phyloP scores from a whole-genome alignment of 208 protist species.

The Balamuthia mandrillaris region DNA sequence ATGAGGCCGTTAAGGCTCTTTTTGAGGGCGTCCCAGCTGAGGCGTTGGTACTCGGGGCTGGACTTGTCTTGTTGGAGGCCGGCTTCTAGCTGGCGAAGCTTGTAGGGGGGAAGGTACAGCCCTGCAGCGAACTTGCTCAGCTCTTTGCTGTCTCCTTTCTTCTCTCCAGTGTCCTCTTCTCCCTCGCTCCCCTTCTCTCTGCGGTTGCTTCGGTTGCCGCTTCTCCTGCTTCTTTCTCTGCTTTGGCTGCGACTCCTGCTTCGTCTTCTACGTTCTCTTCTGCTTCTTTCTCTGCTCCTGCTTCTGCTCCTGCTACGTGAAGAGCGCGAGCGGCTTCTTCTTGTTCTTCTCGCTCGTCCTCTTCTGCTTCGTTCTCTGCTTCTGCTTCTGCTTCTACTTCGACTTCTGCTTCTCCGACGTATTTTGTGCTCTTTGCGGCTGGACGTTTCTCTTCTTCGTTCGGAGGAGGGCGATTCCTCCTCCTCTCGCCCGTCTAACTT shows the following conservation, averaged over 20 bases:
- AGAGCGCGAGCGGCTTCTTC: not conserved
- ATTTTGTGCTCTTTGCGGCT: not conserved
- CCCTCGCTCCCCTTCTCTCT: not conserved
- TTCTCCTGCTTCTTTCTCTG: constrained; percentile 1
- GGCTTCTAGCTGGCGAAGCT: constrained; percentile 62
- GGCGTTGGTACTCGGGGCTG: constrained; percentile 70
- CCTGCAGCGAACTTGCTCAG: no score
- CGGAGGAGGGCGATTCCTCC: no score
- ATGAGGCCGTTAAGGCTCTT: constrained; percentile 95
- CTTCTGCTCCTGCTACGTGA: no score
- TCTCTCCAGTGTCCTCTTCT: constrained; percentile 3
- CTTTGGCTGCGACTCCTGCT: no score
- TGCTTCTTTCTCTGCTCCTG: no score
- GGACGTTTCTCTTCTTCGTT: no score
- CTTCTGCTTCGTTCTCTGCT: no score
- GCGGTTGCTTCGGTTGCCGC: not conserved
- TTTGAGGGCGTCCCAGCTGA: constrained; percentile 91
- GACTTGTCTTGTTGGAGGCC: constrained; percentile 73
- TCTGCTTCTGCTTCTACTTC: not conserved
- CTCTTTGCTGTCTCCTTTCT: no score
- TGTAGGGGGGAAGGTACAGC: constrained; percentile 82
- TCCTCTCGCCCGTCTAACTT: no score
- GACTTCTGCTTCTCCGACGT: not conserved
- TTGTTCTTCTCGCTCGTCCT: no score
- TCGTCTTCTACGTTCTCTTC: not conserved